Conservation (phyloP, 1,284 basidiomycete species). For the Trametes sp. region DNA sequence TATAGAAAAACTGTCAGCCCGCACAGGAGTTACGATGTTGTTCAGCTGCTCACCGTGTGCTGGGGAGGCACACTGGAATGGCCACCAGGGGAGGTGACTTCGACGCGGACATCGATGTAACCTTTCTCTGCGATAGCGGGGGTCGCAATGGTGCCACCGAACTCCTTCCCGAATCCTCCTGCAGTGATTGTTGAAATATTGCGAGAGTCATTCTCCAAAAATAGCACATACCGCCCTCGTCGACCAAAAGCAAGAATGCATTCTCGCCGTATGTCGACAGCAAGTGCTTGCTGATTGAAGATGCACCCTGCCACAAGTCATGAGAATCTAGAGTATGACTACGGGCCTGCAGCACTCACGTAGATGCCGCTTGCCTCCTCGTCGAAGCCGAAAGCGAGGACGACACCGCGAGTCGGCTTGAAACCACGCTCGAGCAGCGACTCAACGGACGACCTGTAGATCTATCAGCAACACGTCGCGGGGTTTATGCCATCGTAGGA, state of each 20-base stretch:
- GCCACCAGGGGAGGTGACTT: slow-evolving; percentile 66
- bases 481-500: not conserved
- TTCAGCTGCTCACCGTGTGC: slow-evolving; percentile 54
- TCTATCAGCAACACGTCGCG: not conserved
- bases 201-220: not conserved
- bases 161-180: slow-evolving; percentile 46
- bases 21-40: no score
- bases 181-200: not conserved
- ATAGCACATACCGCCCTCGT: slow-evolving; percentile 51
- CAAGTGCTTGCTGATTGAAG: slow-evolving; percentile 53
- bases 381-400: slow-evolving; percentile 76
- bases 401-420: slow-evolving; percentile 58
- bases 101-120: slow-evolving; percentile 61
- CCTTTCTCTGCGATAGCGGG: slow-evolving; percentile 74
- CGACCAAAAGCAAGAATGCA: slow-evolving; percentile 62
- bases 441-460: slow-evolving; percentile 57
- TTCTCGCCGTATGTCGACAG: slow-evolving; percentile 59
- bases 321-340: not conserved
- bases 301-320: slow-evolving; percentile 52
- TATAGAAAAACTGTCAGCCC: slow-evolving; percentile 26
- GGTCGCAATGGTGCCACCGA: slow-evolving; percentile 51
- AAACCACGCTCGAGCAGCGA: slow-evolving; percentile 60
- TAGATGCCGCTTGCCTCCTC: slow-evolving; percentile 67
- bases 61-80: slow-evolving; percentile 70
- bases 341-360: slow-evolving; percentile 39